Evolutionary conservation across 1,139 yeast genomes (phyloP).

Genomic region (Pichia sp.): DNA sequence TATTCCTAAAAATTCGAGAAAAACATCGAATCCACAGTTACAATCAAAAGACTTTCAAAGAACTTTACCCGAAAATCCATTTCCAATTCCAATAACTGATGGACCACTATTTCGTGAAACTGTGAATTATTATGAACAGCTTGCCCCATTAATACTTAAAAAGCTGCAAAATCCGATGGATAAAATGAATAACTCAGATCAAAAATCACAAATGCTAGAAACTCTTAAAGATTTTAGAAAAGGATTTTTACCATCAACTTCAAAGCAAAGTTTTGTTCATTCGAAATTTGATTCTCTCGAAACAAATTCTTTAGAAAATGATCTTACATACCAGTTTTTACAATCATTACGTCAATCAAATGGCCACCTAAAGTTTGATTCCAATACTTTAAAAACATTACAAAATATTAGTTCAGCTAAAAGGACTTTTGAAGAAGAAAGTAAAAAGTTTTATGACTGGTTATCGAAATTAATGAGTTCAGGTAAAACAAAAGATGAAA

Average conservation of each 20-base stretch:
- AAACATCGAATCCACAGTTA: not conserved
- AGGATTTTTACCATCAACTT: conserved; percentile 2
- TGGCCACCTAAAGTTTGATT: conserved; percentile 7
- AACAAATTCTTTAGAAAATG: not conserved
- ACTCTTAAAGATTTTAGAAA: conserved; percentile 34
- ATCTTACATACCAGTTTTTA: conserved; percentile 2
- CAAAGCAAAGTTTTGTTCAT: conserved; percentile 4
- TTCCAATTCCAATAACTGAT: conserved; percentile 44
- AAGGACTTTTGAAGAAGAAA: conserved; percentile 57
- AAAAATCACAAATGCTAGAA: conserved; percentile 12
- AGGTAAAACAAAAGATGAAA: conserved; percentile 55
- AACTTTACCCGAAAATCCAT: conserved; percentile 17
- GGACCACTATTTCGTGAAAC: conserved; percentile 70
- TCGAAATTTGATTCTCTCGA: conserved; percentile 6
- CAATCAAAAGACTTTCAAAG: not conserved
- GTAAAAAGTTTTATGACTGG: conserved; percentile 73
- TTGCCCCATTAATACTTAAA: conserved; percentile 36
- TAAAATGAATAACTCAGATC: conserved; percentile 17
- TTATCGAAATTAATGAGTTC: conserved; percentile 59
- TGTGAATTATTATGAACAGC: conserved; percentile 44
- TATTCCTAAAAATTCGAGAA: not conserved
- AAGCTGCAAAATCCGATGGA: conserved; percentile 35
- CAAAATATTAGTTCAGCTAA: conserved; percentile 21
- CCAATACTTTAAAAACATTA: conserved; percentile 2
- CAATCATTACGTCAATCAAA: conserved; percentile 3